phyloP scores from a whole-genome alignment of 2,329 filamentous ascomycete genomes.

The Blastomyces percursus region DNA sequence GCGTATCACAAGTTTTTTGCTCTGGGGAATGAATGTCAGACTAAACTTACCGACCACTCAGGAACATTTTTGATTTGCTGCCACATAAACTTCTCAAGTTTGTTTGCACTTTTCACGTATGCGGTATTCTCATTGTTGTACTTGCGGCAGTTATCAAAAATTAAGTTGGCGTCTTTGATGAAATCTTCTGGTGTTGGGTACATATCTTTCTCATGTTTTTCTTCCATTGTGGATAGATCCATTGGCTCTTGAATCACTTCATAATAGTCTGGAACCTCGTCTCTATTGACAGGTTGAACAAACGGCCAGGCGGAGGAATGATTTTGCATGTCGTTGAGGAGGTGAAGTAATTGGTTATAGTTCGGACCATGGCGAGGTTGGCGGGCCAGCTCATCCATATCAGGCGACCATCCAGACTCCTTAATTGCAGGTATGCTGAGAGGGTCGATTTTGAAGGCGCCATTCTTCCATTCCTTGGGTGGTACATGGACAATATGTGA shows the following conservation, averaged over 20 bases:
- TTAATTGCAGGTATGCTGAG: constrained; percentile 79
- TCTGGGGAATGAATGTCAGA: background rate
- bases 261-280: constrained; percentile 98
- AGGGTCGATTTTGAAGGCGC: constrained; percentile 65
- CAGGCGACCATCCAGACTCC: constrained; percentile 85
- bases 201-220: constrained; percentile 83
- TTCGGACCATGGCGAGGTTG: constrained; percentile 93
- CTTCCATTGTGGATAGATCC: constrained; percentile 93
- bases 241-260: constrained; percentile 97
- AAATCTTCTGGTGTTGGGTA: constrained; percentile 91
- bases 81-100: constrained; percentile 93
- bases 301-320: constrained; percentile 92
- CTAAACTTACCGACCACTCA: constrained; percentile 62
- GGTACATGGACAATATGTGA: constrained; percentile 79
- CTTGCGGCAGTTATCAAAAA: constrained; percentile 88
- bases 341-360: constrained; percentile 83
- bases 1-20: no score
- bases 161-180: constrained; percentile 71
- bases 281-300: constrained; percentile 80
- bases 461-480: constrained; percentile 74
- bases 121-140: constrained; percentile 95
- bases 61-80: constrained; percentile 80
- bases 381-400: constrained; percentile 94
- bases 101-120: constrained; percentile 90
- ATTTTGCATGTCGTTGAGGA: constrained; percentile 92